Base-by-base conservation (phyloP, 257 asterid genomes). In the Nyctanthes arbortristis region DNA sequence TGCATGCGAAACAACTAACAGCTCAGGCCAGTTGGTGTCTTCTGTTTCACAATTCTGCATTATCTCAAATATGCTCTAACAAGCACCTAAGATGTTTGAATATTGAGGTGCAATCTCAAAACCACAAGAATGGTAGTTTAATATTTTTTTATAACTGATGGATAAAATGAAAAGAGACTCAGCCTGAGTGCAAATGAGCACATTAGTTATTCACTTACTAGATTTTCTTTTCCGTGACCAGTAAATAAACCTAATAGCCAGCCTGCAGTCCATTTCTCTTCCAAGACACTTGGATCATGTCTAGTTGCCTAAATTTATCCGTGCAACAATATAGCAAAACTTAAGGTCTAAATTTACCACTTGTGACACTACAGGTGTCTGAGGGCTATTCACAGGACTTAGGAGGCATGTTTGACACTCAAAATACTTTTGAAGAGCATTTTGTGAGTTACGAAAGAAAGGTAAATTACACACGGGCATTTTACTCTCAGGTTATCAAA, bases 1-100 rank as follows among this genome's bases (percentile, higher is more conserved):
- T 43, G 54, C 54, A 43, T n/a, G 54, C 43, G 10, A 55, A 55
- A 68, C 58, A 74, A 25, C 14, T 43, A 43, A 49, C 5, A 18
- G 58, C 22, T 20, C 29, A 7, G 29, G 14, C 13, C 13, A 8
- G 58, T 20, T 47, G 27, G 58, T 49, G 13, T 5, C 12, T 49
- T 49, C 28, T 12, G 5, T 7, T 49, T 2, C 12, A 18, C 28
- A 49, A 18, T 22, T 20, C 29, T 49, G 58, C 13, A 49, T 49
- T 28, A 49, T 49, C 58, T 49, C 58, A 49, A 20, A 28, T 49
- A 28, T 49, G 28, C 58, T 49, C 58, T 20, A 8, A 7, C 25
- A 22, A 49, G 58, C 28, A n/a, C 54, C 54, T 1, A 9, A 24
- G 54, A 49, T 49, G 14, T 20, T 49, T 49, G 29, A 49, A 20